Evolutionary conservation across 2,329 filamentous ascomycete species (phyloP).

Genomic region (Penicillium sp.): DNA sequence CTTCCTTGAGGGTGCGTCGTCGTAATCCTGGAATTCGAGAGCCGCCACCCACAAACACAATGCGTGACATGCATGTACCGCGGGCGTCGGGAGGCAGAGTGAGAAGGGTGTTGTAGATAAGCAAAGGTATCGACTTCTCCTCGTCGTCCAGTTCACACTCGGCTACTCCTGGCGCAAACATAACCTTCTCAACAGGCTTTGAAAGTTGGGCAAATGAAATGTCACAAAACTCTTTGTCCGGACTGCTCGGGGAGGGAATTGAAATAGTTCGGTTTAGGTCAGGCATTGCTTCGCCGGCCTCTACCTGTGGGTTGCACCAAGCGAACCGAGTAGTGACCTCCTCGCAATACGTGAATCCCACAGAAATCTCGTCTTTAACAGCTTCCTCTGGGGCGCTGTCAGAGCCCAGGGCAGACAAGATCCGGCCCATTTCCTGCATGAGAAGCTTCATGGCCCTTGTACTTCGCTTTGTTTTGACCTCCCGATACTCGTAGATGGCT

Average conservation of each 20-base stretch:
- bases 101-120: slow-evolving; percentile 74
- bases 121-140: slow-evolving; percentile 71
- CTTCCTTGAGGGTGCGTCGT: slow-evolving; percentile 70
- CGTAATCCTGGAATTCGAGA: slow-evolving; percentile 77
- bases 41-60: slow-evolving; percentile 81
- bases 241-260: slow-evolving; percentile 45
- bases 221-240: slow-evolving; percentile 47
- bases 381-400: slow-evolving; percentile 27
- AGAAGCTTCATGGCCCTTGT: slow-evolving; percentile 72
- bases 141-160: slow-evolving; percentile 74
- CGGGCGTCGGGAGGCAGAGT: slow-evolving; percentile 78
- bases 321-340: slow-evolving; percentile 71
- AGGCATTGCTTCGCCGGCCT: slow-evolving; percentile 1
- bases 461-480: slow-evolving; percentile 68
- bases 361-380: slow-evolving; percentile 38
- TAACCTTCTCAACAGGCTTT: slow-evolving; percentile 69
- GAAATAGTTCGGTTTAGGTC: slow-evolving; percentile 39
- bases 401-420: slow-evolving; percentile 29
- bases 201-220: slow-evolving; percentile 70
- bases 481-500: slow-evolving; percentile 84
- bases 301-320: slow-evolving; percentile 62
- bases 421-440: slow-evolving; percentile 62
- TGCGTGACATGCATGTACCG: slow-evolving; percentile 80
- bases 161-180: slow-evolving; percentile 61
- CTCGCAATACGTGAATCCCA: slow-evolving; percentile 77